Evolutionary conservation across 1,139 yeast genomes (phyloP).

Genomic region (Suhomyces coccinellae): DNA sequence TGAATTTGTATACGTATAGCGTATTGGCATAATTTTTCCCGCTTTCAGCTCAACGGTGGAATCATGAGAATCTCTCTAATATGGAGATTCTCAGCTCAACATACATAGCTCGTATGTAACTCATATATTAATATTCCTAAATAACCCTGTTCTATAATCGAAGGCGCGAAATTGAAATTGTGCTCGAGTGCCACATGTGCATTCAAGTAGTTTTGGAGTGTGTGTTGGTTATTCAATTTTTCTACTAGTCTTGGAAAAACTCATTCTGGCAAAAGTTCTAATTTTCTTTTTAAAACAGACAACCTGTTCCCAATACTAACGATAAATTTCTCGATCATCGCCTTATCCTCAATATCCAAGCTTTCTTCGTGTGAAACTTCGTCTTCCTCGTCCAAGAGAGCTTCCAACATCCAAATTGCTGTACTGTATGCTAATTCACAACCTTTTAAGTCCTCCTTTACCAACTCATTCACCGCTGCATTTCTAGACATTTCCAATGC

Average conservation of each 20-base stretch:
- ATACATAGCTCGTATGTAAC: slow-evolving; percentile 1
- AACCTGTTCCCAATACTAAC: slow-evolving; percentile 72
- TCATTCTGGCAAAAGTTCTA: slow-evolving; percentile 15
- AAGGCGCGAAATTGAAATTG: neutral
- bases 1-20: neutral
- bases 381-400: slow-evolving; percentile 62
- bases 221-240: no score
- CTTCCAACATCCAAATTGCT: slow-evolving; percentile 93
- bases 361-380: slow-evolving; percentile 26
- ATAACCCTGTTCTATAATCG: slow-evolving; percentile 2
- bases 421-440: slow-evolving; percentile 91
- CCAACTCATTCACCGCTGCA: slow-evolving; percentile 86
- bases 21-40: no score
- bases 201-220: no score
- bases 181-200: no score
- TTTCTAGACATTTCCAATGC: slow-evolving; percentile 90
- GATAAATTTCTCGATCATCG: slow-evolving; percentile 75
- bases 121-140: slow-evolving; percentile 8
- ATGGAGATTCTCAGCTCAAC: neutral
- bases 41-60: neutral
- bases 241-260: no score
- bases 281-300: slow-evolving; percentile 54
- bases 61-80: neutral
- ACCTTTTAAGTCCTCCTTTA: slow-evolving; percentile 70
- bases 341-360: slow-evolving; percentile 69